Conservation (phyloP, 768 basidiomycete genomes). For the Phallus indusiatus region DNA sequence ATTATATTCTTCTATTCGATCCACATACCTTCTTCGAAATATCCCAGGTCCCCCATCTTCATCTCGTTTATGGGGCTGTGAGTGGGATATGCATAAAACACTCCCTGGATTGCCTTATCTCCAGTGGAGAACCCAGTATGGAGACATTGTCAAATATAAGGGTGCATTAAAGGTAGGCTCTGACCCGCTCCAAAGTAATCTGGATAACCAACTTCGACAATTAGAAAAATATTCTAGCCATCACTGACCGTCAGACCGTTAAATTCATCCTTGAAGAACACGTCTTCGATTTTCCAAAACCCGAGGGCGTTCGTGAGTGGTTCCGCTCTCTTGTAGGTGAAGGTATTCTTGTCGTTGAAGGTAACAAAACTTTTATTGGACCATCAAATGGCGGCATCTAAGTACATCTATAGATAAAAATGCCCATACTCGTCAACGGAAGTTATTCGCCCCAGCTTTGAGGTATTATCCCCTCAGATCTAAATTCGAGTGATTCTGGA, state of each 20-base stretch:
- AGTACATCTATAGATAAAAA: background rate
- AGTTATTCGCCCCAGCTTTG: slow-evolving; percentile 2
- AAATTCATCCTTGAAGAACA: slow-evolving; percentile 45
- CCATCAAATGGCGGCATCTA: background rate
- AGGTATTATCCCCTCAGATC: background rate
- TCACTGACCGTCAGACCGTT: slow-evolving; percentile 46
- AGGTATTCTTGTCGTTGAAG: slow-evolving; percentile 61
- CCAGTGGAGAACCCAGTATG: slow-evolving; percentile 44
- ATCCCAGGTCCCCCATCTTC: slow-evolving; percentile 42
- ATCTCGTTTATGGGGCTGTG: background rate
- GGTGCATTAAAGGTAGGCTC: slow-evolving; percentile 46
- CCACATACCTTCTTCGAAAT: slow-evolving; percentile 24
- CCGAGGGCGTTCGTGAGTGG: slow-evolving; percentile 54
- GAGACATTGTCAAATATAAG: slow-evolving; percentile 44
- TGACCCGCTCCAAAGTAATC: background rate
- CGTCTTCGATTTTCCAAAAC: slow-evolving; percentile 52
- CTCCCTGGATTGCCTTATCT: slow-evolving; percentile 44
- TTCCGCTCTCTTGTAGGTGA: slow-evolving; percentile 51
- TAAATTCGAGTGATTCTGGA: background rate
- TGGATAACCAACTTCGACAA: slow-evolving; percentile 4
- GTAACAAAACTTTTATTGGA: slow-evolving; percentile 18
- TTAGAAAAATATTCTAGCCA: slow-evolving; percentile 48
- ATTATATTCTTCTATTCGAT: background rate
- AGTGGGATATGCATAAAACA: slow-evolving; percentile 32
- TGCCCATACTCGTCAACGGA: slow-evolving; percentile 12